A percentile compares a stretch with the other conserved stretches of the same genome.
phyloP scores from a whole-genome alignment of 768 basidiomycete genomes.

The Kwoniella bestiolae region DNA sequence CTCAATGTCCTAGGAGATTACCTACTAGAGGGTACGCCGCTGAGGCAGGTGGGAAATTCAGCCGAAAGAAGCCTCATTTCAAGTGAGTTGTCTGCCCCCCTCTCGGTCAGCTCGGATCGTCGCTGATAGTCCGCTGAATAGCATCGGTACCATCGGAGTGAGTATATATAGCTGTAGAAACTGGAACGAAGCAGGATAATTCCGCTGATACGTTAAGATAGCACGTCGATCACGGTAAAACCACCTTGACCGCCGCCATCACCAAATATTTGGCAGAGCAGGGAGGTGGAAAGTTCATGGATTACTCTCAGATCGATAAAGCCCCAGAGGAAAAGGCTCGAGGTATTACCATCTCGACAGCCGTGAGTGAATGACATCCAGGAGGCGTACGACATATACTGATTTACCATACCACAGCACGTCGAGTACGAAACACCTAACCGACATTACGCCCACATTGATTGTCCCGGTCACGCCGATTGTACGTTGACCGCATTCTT shows the following conservation, averaged over 20 bases:
- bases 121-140: slow-evolving; percentile 19
- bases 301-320: slow-evolving; percentile 97
- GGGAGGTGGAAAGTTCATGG: slow-evolving; percentile 80
- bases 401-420: slow-evolving; percentile 60
- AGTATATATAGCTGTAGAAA: slow-evolving; percentile 13
- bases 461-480: slow-evolving; percentile 71
- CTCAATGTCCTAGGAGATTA: slow-evolving; percentile 9
- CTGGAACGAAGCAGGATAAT: not conserved
- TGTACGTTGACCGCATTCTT: slow-evolving; percentile 57
- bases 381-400: not conserved
- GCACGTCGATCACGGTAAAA: slow-evolving; percentile 60
- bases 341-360: slow-evolving; percentile 98
- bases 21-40: slow-evolving; percentile 47
- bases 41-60: slow-evolving; percentile 56
- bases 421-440: slow-evolving; percentile 93
- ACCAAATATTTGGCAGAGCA: slow-evolving; percentile 84
- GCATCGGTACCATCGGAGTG: slow-evolving; percentile 60
- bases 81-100: slow-evolving; percentile 50
- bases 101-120: not conserved
- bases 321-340: slow-evolving; percentile 99
- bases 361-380: slow-evolving; percentile 56
- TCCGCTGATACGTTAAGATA: slow-evolving; percentile 15
- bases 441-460: slow-evolving; percentile 96
- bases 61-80: slow-evolving; percentile 58
- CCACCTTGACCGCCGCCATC: slow-evolving; percentile 59